Evolutionary conservation across 495 filamentous ascomycete species (phyloP).

Genomic region (Xylaria sp.): DNA sequence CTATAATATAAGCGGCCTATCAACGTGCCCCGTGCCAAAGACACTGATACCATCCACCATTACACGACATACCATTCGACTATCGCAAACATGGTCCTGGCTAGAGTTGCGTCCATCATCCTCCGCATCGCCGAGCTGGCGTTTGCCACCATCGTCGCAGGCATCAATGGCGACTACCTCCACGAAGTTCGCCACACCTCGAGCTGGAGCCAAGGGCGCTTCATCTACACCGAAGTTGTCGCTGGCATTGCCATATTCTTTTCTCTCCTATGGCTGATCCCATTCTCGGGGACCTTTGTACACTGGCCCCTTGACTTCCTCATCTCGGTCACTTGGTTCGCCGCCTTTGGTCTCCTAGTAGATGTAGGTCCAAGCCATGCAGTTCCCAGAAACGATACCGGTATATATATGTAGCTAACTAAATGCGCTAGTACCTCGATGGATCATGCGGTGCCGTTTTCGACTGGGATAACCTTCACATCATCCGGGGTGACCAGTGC

Average conservation of each 20-base stretch:
- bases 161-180: conserved; percentile 55
- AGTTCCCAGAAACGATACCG: conserved; percentile 18
- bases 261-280: conserved; percentile 56
- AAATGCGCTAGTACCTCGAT: conserved; percentile 38
- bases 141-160: conserved; percentile 56
- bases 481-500: conserved; percentile 70
- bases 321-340: conserved; percentile 68
- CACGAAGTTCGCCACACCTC: conserved; percentile 39
- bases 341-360: conserved; percentile 68
- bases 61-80: not conserved
- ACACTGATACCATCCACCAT: not conserved
- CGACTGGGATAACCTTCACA: conserved; percentile 85
- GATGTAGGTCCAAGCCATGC: conserved; percentile 46
- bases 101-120: conserved; percentile 49
- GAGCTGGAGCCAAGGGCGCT: conserved; percentile 50
- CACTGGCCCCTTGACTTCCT: conserved; percentile 63
- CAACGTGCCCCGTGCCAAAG: not conserved
- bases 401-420: not conserved
- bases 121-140: conserved; percentile 56
- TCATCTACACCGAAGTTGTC: conserved; percentile 58
- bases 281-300: conserved; percentile 52
- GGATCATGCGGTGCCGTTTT: conserved; percentile 74
- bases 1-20: not conserved
- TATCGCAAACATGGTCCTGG: conserved; percentile 46
- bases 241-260: conserved; percentile 55